phyloP scores from a whole-genome alignment of 2,329 filamentous ascomycete genomes.

The Lasiodiplodia sp. region DNA sequence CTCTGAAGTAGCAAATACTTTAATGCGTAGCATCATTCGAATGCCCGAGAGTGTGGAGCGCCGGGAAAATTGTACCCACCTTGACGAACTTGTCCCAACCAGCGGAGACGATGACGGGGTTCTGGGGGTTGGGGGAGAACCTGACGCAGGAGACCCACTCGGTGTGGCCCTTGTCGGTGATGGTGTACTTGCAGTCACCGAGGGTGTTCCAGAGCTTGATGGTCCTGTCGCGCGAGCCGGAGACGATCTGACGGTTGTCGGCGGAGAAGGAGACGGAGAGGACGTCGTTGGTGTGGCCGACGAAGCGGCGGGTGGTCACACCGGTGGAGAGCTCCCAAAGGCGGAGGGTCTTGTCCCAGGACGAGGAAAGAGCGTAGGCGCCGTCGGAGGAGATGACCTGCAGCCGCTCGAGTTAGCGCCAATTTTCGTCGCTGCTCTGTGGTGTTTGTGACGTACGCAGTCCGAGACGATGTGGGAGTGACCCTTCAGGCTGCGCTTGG shows the following conservation, averaged over 20 bases:
- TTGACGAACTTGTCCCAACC: conserved; percentile 99
- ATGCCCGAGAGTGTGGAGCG: conserved; percentile 24
- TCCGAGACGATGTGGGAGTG: conserved; percentile 99
- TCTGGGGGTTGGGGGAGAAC: conserved; percentile 99
- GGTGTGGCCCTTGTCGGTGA: conserved; percentile 99
- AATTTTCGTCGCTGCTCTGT: conserved; percentile 44
- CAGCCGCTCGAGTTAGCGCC: conserved; percentile 39
- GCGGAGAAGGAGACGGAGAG: conserved; percentile 99
- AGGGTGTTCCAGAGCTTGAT: conserved; percentile 99
- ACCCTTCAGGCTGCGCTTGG: conserved; percentile 97
- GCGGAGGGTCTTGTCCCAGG: conserved; percentile 99
- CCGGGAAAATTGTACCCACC: conserved; percentile 67
- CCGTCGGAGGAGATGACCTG: conserved; percentile 99
- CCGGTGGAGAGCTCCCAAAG: conserved; percentile 99
- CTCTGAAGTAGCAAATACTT: conserved; percentile 99
- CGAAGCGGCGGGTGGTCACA: conserved; percentile 96
- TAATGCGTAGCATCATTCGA: conserved; percentile 91
- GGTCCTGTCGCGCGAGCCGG: conserved; percentile 94
- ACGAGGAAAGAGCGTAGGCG: conserved; percentile 97
- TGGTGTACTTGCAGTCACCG: conserved; percentile 99
- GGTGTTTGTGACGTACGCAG: conserved; percentile 76
- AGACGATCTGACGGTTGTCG: conserved; percentile 99
- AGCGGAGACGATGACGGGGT: conserved; percentile 98
- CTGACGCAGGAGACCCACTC: conserved; percentile 99
- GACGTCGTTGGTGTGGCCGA: conserved; percentile 99